phyloP scores from a whole-genome alignment of 805 yeast species.

The Blastobotrys peoriensis region DNA sequence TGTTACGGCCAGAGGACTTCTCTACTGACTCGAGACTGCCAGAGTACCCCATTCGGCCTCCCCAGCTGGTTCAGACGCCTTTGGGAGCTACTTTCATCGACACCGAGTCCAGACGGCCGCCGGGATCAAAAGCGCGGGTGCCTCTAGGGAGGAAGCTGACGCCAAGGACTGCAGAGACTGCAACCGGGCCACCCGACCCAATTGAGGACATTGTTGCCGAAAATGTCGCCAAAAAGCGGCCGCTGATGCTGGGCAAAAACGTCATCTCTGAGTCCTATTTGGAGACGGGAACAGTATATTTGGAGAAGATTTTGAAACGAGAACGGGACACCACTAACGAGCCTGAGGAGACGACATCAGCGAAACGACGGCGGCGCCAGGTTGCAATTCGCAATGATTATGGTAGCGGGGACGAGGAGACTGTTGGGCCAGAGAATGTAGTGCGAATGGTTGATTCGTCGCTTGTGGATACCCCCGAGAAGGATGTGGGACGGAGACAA shows the following conservation, averaged over 20 bases:
- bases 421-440: slow-evolving; percentile 28
- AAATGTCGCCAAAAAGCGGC: slow-evolving; percentile 1
- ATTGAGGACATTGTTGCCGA: background rate
- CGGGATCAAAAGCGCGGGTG: slow-evolving; percentile 12
- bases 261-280: slow-evolving; percentile 13
- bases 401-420: slow-evolving; percentile 19
- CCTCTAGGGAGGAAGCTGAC: slow-evolving; percentile 12
- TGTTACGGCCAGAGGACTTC: slow-evolving; percentile 22
- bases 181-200: slow-evolving; percentile 5
- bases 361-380: slow-evolving; percentile 16
- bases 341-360: slow-evolving; percentile 14
- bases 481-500: slow-evolving; percentile 1
- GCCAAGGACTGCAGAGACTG: slow-evolving; percentile 4
- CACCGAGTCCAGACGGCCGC: slow-evolving; percentile 21
- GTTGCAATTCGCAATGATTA: slow-evolving; percentile 16
- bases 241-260: slow-evolving; percentile 12
- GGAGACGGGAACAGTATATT: slow-evolving; percentile 6
- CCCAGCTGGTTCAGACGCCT: slow-evolving; percentile 20
- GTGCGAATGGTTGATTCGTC: slow-evolving; percentile 33
- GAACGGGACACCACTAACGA: slow-evolving; percentile 14
- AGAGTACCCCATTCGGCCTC: slow-evolving; percentile 20
- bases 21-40: slow-evolving; percentile 24
- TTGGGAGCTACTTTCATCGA: slow-evolving; percentile 28
- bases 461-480: slow-evolving; percentile 31
- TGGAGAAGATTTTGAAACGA: slow-evolving; percentile 14